Percentiles rank a stretch among this genome's conserved stretches.
These are phyloP conservation scores for Mayamaea pseudoterrestris DNA, from an alignment of 108 stramenopile species.

Conservation along the genomic window DNA sequence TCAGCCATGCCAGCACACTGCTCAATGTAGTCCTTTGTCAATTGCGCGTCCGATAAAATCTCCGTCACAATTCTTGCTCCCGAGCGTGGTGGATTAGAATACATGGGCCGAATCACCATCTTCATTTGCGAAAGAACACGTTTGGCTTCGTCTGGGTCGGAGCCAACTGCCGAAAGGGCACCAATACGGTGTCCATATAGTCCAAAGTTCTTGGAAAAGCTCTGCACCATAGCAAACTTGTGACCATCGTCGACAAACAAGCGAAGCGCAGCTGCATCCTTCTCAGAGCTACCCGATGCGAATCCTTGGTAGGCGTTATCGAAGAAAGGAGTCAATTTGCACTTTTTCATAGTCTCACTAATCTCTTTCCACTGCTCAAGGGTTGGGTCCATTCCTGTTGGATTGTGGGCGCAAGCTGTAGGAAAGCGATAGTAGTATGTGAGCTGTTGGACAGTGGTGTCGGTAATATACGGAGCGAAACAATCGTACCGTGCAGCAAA, in stretches of 20 bases:
- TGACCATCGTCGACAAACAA: constrained; percentile 97
- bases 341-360: constrained; percentile 66
- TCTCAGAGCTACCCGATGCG: constrained; percentile 88
- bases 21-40: constrained; percentile 72
- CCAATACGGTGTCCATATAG: constrained; percentile 98
- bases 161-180: constrained; percentile 84
- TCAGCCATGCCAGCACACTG: constrained; percentile 97
- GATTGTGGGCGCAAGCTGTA: constrained; percentile 9
- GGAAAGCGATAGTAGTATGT: too few species aligned
- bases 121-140: constrained; percentile 93
- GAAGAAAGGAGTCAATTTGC: constrained; percentile 86
- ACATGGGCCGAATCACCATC: constrained; percentile 93
- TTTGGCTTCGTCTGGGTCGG: constrained; percentile 79
- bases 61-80: constrained; percentile 92
- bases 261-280: constrained; percentile 89
- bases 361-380: constrained; percentile 93
- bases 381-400: constrained; percentile 86
- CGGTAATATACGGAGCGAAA: constrained; percentile 75
- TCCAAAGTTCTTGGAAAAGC: constrained; percentile 99
- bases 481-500: constrained; percentile 93
- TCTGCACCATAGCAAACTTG: constrained; percentile 85
- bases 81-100: constrained; percentile 96
- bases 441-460: not conserved
- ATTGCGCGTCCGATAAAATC: constrained; percentile 69
- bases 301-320: constrained; percentile 98